A percentile compares a stretch with the other conserved stretches of the same genome.
Evolutionary conservation across 106 monocot genomes (phyloP).

Genomic region (Narthecium ossifragum): DNA sequence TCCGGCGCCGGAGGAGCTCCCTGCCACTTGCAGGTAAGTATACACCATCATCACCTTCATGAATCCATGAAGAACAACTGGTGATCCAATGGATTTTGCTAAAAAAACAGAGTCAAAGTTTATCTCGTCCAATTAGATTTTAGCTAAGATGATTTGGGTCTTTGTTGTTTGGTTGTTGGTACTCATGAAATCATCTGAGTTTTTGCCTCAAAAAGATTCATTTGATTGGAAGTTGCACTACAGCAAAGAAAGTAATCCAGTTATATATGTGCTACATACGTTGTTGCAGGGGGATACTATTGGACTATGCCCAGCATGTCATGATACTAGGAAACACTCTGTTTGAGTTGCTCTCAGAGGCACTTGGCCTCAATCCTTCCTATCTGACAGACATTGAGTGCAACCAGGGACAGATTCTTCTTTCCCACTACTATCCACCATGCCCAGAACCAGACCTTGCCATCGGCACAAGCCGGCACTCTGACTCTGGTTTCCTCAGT

Average conservation of each 20-base stretch:
- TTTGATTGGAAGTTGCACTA: too few species aligned
- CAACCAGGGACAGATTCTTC: not conserved
- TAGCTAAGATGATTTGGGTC: too few species aligned
- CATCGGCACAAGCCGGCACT: slow-evolving; percentile 10
- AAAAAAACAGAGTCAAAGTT: too few species aligned
- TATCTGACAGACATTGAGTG: slow-evolving; percentile 11
- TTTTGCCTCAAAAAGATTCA: too few species aligned
- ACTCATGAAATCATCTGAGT: too few species aligned
- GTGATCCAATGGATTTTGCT: too few species aligned
- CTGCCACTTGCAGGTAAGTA: slow-evolving; percentile 29
- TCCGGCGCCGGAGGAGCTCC: slow-evolving; percentile 25
- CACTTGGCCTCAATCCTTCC: slow-evolving; percentile 3
- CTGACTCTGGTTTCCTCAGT: slow-evolving; percentile 11
- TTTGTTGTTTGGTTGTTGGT: too few species aligned
- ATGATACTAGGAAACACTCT: slow-evolving; percentile 2
- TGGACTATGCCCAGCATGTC: slow-evolving; percentile 10
- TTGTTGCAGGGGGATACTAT: slow-evolving; percentile 3
- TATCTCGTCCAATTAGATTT: too few species aligned
- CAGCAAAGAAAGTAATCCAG: too few species aligned
- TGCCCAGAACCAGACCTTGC: slow-evolving; percentile 9
- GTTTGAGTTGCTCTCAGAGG: slow-evolving; percentile 11
- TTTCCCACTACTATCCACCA: slow-evolving; percentile 10
- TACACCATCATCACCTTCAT: too few species aligned
- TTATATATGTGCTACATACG: too few species aligned
- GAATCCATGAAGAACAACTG: too few species aligned